Conservation (phyloP, 805 yeast genomes). For the Wickerhamomyces bovis region DNA sequence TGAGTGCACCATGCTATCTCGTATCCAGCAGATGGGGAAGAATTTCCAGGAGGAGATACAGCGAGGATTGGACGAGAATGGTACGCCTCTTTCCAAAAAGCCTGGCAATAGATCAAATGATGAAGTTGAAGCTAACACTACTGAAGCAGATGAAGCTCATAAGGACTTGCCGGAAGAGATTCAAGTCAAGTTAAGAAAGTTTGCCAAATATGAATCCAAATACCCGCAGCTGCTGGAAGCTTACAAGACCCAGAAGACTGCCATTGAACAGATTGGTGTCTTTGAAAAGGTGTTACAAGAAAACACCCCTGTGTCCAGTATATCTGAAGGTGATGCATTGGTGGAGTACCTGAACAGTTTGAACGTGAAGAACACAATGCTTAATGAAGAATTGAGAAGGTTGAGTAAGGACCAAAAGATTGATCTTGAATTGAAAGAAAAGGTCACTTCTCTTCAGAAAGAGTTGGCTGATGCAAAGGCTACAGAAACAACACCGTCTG, state of each 20-base stretch:
- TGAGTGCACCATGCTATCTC: conserved; percentile 7
- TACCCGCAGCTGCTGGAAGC: conserved; percentile 84
- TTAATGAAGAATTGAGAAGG: conserved; percentile 58
- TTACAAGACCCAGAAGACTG: conserved; percentile 72
- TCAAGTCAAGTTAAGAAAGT: conserved; percentile 61
- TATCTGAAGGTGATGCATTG: conserved; percentile 65
- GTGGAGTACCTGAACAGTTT: conserved; percentile 65
- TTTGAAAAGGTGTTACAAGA: conserved; percentile 74
- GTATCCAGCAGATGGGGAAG: conserved; percentile 57
- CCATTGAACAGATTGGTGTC: conserved; percentile 46
- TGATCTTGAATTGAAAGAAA: conserved; percentile 9
- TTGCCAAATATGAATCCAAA: conserved; percentile 81
- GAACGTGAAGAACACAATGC: conserved; percentile 51
- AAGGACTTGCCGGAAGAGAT: conserved; percentile 45
- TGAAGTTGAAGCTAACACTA: conserved; percentile 2
- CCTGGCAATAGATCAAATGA: conserved; percentile 2
- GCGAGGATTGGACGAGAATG: conserved; percentile 31
- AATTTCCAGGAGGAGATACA: conserved; percentile 57
- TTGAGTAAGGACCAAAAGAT: conserved; percentile 12
- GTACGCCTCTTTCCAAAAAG: conserved; percentile 2
- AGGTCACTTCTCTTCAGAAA: conserved; percentile 7
- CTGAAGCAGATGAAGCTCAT: conserved; percentile 8
- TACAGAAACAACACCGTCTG: neutral
- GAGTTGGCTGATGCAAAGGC: conserved; percentile 3
- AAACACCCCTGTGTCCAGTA: conserved; percentile 70